These are phyloP conservation scores for Cyclanthera cordifolia DNA, from an alignment of 306 rosid species.

Conservation along the genomic window DNA sequence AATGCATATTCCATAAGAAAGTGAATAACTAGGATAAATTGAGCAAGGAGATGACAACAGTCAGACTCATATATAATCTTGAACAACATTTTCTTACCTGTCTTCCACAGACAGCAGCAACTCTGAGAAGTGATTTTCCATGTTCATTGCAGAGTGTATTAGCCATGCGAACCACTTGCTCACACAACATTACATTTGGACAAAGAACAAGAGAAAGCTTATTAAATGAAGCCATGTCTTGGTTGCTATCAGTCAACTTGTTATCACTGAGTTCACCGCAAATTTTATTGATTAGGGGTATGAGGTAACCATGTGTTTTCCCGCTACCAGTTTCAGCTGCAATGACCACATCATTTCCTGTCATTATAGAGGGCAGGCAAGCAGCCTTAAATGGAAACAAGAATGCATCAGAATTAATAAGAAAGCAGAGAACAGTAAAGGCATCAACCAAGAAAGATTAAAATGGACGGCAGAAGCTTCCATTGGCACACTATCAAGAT, in stretches of 20 bases:
- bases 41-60: background rate
- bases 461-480: background rate
- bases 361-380: conserved; percentile 62
- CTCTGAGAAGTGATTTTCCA: conserved; percentile 52
- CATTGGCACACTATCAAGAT: background rate
- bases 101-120: conserved; percentile 68
- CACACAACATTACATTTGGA: conserved; percentile 82
- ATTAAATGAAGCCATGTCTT: conserved; percentile 18
- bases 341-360: conserved; percentile 71
- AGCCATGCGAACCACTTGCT: conserved; percentile 85
- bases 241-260: conserved; percentile 24
- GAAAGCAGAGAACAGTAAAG: background rate
- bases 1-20: background rate
- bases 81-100: conserved; percentile 41
- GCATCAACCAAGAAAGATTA: background rate
- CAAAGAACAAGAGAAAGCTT: conserved; percentile 64
- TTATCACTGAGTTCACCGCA: conserved; percentile 22
- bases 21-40: background rate
- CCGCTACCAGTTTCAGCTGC: conserved; percentile 99
- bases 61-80: background rate
- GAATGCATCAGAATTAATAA: conserved; percentile 2
- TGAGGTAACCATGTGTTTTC: conserved; percentile 75
- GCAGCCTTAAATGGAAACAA: conserved; percentile 54
- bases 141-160: conserved; percentile 50
- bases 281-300: conserved; percentile 58